A percentile compares a stretch with the other conserved stretches of the same genome.
Conservation (phyloP, 1,284 basidiomycete species). For the Cutaneotrichosporon dermatis region DNA sequence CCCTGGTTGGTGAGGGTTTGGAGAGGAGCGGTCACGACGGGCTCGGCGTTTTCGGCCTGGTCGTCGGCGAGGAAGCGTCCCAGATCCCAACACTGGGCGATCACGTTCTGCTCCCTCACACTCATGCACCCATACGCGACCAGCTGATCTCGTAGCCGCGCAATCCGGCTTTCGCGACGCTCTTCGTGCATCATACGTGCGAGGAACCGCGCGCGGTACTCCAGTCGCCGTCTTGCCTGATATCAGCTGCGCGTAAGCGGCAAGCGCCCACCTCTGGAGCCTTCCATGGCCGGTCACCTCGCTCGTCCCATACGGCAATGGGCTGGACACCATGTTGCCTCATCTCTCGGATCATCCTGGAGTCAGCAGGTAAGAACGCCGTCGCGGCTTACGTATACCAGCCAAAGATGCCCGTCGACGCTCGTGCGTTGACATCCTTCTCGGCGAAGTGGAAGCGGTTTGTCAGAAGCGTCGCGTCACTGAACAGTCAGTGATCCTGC, state of each 20-base stretch:
- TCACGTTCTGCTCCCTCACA: neutral
- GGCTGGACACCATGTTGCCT: slow-evolving; percentile 34
- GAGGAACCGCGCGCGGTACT: slow-evolving; percentile 22
- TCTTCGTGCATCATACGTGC: slow-evolving; percentile 39
- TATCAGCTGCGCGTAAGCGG: neutral
- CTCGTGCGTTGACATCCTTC: slow-evolving; percentile 18
- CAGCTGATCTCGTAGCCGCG: slow-evolving; percentile 10
- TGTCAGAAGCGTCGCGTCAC: slow-evolving; percentile 46
- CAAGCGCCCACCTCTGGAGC: slow-evolving; percentile 35
- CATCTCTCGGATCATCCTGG: slow-evolving; percentile 42
- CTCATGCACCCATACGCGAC: neutral
- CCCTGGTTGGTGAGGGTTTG: too few species aligned
- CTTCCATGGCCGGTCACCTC: slow-evolving; percentile 45
- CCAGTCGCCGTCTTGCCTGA: slow-evolving; percentile 22
- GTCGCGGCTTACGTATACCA: slow-evolving; percentile 39
- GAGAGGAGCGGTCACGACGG: neutral
- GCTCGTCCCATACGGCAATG: slow-evolving; percentile 45
- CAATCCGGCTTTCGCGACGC: slow-evolving; percentile 23
- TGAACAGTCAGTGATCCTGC: slow-evolving; percentile 7
- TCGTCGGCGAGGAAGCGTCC: neutral
- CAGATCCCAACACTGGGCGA: neutral
- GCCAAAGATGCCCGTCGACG: slow-evolving; percentile 35
- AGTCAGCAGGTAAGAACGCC: slow-evolving; percentile 4
- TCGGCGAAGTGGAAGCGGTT: slow-evolving; percentile 45
- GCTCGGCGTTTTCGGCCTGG: neutral